Evolutionary conservation across 148 eudicot genomes (phyloP), one percentile per base, ranked within the genome.

Genomic region (Dysphania ambrosioides): DNA sequence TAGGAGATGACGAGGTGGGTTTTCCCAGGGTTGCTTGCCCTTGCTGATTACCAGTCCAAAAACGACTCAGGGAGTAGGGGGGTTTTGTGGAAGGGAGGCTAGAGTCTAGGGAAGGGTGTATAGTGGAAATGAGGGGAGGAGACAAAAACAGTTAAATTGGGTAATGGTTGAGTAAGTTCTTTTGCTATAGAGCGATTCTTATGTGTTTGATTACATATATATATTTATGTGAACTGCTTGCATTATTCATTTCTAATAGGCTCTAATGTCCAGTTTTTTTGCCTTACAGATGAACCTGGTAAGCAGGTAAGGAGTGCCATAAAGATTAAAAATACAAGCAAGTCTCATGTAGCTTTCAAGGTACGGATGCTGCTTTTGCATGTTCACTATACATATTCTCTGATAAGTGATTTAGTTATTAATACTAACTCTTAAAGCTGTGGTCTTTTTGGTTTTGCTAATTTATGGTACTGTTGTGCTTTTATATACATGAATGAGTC

Each of bases 261-360:
- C n/a, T 35, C 63, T 75, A 41, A 78, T 40, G 13, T 26, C 32
- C 29, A 24, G 23, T 66, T 34, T 59, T 11, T 19, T 19, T 36
- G 63, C 27, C 31, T 32, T 68, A 26, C 71, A 92, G 97, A 93
- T 88, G 98, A 90, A 78, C 93, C 96, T 70, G 98, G 98, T 12
- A 93, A 90, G 79, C 98, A 93, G 84, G 98, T 90, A 66, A 85
- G 81, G 70, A 93, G 98, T 82, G 98, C 98, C 71, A 83, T 93
- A 59, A 86, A 75, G 74, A 93, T 93, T 19, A 93, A 90, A 79
- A 93, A 93, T 57, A 84, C 89, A 32, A 93, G 93, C 92, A 93
- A 90, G 80, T 87, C 96, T 32, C 83, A 83, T 78, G 96, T 90
- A 29, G 98, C 96, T 77, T 93, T 93, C 80, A 93, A 93, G 98